Evolutionary conservation across 345 rosid genomes (phyloP).

Genomic region (Pugionium cornutum): DNA sequence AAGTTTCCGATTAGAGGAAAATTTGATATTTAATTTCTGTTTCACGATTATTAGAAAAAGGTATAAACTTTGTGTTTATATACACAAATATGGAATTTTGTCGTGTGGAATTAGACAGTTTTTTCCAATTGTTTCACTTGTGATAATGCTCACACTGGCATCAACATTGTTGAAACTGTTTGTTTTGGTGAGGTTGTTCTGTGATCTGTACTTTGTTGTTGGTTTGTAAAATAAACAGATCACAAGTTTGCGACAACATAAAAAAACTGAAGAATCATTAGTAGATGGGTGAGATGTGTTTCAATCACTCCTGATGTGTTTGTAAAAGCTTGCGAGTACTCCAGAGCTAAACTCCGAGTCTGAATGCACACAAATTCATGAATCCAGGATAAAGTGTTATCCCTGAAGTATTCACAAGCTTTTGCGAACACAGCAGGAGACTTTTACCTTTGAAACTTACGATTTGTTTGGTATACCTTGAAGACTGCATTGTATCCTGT

Average conservation of each 20-base stretch:
- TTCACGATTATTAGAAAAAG: too few relatives aligned
- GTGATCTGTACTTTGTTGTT: not conserved
- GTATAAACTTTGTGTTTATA: too few relatives aligned
- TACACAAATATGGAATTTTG: too few relatives aligned
- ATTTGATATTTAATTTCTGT: too few relatives aligned
- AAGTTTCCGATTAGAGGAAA: too few relatives aligned
- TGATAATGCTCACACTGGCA: too few relatives aligned
- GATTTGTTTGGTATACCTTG: not conserved
- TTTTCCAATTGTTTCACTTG: too few relatives aligned
- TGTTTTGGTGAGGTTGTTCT: not conserved
- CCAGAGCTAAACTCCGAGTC: slow-evolving; percentile 37
- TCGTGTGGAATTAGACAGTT: too few relatives aligned
- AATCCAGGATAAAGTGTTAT: slow-evolving; percentile 8
- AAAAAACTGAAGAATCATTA: not conserved
- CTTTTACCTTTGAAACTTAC: not conserved
- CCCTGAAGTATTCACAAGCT: not conserved
- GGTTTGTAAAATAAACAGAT: slow-evolving; percentile 25
- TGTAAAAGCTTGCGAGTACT: slow-evolving; percentile 43
- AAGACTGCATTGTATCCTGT: not conserved
- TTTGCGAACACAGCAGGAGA: slow-evolving; percentile 4
- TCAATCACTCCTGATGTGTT: slow-evolving; percentile 37
- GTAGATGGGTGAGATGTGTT: not conserved
- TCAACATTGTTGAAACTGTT: not conserved
- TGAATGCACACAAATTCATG: slow-evolving; percentile 36
- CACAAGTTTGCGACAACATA: slow-evolving; percentile 27